A percentile compares a stretch with the other conserved stretches of the same genome.
phyloP scores from a whole-genome alignment of 2,329 filamentous ascomycete genomes.

The Talaromyces islandicus region DNA sequence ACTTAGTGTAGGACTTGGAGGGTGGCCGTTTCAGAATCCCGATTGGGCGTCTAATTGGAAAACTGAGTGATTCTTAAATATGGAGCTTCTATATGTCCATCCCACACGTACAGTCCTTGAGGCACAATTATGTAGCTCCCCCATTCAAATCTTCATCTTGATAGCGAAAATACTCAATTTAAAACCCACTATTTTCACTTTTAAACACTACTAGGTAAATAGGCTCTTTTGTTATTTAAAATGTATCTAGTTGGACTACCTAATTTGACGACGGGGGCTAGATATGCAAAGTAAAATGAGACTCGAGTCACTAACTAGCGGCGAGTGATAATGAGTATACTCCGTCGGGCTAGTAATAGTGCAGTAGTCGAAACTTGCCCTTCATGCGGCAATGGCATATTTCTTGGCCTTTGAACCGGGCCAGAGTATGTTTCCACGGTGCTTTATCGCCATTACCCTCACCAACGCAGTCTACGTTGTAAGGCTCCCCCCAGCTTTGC shows the following conservation, averaged over 20 bases:
- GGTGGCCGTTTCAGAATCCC: constrained; percentile 3
- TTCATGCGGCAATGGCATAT: no score
- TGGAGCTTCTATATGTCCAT: background rate
- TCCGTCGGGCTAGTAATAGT: no score
- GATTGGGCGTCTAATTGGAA: background rate
- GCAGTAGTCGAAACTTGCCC: no score
- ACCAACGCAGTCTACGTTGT: background rate
- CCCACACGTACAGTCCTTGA: background rate
- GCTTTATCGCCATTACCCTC: background rate
- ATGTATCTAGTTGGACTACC: background rate
- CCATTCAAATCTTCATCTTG: background rate
- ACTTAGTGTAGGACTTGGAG: constrained; percentile 4
- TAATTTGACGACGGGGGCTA: background rate
- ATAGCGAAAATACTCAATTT: no score
- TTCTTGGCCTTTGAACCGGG: no score
- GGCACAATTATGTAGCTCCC: background rate
- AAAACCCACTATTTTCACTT: no score
- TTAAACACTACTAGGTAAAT: no score
- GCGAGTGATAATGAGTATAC: no score
- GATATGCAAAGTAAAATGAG: background rate
- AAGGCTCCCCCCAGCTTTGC: no score
- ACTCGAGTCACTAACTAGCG: no score
- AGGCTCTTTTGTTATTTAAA: background rate
- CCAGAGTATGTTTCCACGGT: no score
- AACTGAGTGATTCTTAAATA: background rate